A percentile compares a stretch with the other conserved stretches of the same genome.
Evolutionary conservation across 2,329 filamentous ascomycete genomes (phyloP).

Genomic region (Leptoxyphium fumago): DNA sequence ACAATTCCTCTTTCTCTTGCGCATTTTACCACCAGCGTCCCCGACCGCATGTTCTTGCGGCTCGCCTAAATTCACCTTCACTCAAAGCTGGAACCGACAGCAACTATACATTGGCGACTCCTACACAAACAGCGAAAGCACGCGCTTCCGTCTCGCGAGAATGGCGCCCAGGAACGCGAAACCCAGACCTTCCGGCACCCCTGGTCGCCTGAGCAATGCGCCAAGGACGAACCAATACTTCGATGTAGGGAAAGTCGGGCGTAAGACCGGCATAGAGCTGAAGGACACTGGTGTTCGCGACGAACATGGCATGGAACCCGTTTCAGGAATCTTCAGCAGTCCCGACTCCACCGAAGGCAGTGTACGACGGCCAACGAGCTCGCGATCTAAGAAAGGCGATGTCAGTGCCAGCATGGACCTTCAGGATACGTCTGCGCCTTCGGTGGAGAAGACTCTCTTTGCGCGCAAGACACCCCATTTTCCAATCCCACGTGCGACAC

Average conservation of each 20-base stretch:
- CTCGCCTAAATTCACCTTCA: too few species aligned
- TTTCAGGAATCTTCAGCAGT: slow-evolving; percentile 80
- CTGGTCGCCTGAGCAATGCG: not conserved
- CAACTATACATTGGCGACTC: too few species aligned
- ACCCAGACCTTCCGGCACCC: not conserved
- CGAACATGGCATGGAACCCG: slow-evolving; percentile 79
- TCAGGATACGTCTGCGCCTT: slow-evolving; percentile 39
- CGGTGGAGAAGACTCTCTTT: slow-evolving; percentile 28
- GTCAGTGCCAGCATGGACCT: slow-evolving; percentile 36
- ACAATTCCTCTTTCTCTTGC: too few species aligned
- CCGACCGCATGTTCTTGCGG: too few species aligned
- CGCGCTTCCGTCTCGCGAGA: not conserved
- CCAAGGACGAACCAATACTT: slow-evolving; percentile 16
- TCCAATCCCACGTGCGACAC: slow-evolving; percentile 37
- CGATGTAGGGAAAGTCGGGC: slow-evolving; percentile 21
- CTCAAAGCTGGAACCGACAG: too few species aligned
- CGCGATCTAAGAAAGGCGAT: not conserved
- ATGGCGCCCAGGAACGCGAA: not conserved
- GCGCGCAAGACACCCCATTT: slow-evolving; percentile 31
- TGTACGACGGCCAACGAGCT: not conserved
- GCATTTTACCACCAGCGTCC: too few species aligned
- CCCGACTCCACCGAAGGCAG: not conserved
- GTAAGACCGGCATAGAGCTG: slow-evolving; percentile 78
- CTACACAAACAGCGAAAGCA: too few species aligned
- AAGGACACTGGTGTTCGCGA: slow-evolving; percentile 69